Evolutionary conservation across 129 eudicot genomes (phyloP).

Genomic region (Helichrysum umbraculigerum): DNA sequence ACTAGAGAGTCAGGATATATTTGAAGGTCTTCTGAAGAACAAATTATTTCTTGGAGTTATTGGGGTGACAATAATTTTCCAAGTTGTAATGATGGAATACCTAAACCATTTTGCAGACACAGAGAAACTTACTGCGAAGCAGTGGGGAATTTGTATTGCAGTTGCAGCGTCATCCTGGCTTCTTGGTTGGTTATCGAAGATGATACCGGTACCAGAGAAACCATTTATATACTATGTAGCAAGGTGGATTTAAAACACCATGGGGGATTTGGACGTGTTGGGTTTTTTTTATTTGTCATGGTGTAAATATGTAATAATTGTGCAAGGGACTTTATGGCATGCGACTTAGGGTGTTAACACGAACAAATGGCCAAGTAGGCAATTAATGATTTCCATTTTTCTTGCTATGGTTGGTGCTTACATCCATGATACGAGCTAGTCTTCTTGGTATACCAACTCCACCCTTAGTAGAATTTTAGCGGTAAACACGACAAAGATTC

Average conservation of each 20-base stretch:
- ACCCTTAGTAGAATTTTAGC: too few relatives aligned
- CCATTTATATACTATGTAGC: slow-evolving; percentile 32
- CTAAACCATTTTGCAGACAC: slow-evolving; percentile 45
- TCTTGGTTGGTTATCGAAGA: slow-evolving; percentile 45
- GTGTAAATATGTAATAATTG: too few relatives aligned
- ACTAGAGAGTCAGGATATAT: slow-evolving; percentile 18
- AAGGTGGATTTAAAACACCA: neutral
- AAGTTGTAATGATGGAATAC: slow-evolving; percentile 27
- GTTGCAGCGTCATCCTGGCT: slow-evolving; percentile 51
- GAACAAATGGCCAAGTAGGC: too few relatives aligned
- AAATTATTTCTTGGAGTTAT: slow-evolving; percentile 49
- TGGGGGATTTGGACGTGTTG: too few relatives aligned
- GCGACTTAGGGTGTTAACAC: too few relatives aligned
- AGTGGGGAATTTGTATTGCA: slow-evolving; percentile 57
- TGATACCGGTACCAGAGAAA: slow-evolving; percentile 43
- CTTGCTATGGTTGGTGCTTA: too few relatives aligned
- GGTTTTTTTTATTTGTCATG: too few relatives aligned
- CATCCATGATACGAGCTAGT: too few relatives aligned
- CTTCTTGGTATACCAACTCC: too few relatives aligned
- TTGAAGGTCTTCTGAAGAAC: slow-evolving; percentile 45
- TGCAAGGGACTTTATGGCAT: too few relatives aligned
- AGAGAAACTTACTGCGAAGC: slow-evolving; percentile 44
- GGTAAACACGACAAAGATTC: too few relatives aligned
- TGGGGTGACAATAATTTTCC: slow-evolving; percentile 40
- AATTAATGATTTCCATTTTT: too few relatives aligned